These are phyloP conservation scores for Evernia prunastri DNA, from an alignment of 495 filamentous ascomycete genomes.

Conservation along the genomic window DNA sequence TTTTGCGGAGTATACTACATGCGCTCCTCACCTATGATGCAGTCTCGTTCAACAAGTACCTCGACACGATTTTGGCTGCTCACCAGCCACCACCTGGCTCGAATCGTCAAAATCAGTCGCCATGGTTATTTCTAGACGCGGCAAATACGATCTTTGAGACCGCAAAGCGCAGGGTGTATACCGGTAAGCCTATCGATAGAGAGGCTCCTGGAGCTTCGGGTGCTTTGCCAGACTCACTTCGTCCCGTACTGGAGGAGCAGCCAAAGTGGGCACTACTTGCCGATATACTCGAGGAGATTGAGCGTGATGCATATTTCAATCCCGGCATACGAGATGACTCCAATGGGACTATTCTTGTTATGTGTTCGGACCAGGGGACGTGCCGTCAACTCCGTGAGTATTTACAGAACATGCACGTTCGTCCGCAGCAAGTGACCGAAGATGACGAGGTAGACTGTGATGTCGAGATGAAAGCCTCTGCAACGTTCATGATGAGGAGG, in stretches of 20 bases:
- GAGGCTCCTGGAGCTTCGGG: slow-evolving; percentile 33
- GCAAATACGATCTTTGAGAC: slow-evolving; percentile 91
- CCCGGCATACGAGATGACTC: slow-evolving; percentile 70
- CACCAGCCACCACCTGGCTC: slow-evolving; percentile 84
- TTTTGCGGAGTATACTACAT: slow-evolving; percentile 81
- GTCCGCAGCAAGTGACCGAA: slow-evolving; percentile 38
- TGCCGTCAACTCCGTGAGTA: slow-evolving; percentile 88
- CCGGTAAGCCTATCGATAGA: slow-evolving; percentile 52
- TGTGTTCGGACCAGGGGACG: slow-evolving; percentile 86
- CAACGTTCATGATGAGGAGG: slow-evolving; percentile 79
- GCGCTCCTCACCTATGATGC: slow-evolving; percentile 79
- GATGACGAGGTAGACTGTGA: slow-evolving; percentile 37
- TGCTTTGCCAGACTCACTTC: slow-evolving; percentile 59
- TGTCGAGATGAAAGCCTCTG: slow-evolving; percentile 55
- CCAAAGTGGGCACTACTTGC: slow-evolving; percentile 89
- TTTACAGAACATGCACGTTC: slow-evolving; percentile 83
- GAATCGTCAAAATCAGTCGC: slow-evolving; percentile 80
- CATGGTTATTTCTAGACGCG: slow-evolving; percentile 94
- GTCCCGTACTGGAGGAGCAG: slow-evolving; percentile 86
- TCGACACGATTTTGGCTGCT: slow-evolving; percentile 89
- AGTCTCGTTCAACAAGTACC: slow-evolving; percentile 84
- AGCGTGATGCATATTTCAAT: slow-evolving; percentile 82
- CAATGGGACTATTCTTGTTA: slow-evolving; percentile 83
- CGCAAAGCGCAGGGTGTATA: slow-evolving; percentile 84
- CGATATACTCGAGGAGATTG: slow-evolving; percentile 87